Evolutionary conservation across 1,284 basidiomycete genomes (phyloP).

Genomic region (Pterula multifida): DNA sequence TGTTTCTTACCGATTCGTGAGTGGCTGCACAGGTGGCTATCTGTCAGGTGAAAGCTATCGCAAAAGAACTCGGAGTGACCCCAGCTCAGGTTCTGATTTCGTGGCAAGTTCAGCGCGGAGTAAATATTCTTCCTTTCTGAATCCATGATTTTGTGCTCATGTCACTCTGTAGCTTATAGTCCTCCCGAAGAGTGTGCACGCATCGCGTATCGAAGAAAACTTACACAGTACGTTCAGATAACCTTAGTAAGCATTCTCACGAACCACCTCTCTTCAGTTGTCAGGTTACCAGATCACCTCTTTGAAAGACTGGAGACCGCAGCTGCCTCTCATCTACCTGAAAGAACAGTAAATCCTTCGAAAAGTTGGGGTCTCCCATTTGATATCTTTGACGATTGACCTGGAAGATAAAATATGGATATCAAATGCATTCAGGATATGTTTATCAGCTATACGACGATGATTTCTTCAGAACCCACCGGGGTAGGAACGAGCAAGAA

Average conservation of each 20-base stretch:
- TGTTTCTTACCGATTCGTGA: no score
- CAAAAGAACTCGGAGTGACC: constrained; percentile 53
- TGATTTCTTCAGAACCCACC: no score
- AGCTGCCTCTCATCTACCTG: constrained; percentile 37
- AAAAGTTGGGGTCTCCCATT: constrained; percentile 46
- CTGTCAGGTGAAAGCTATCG: constrained; percentile 48
- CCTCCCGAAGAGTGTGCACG: constrained; percentile 71
- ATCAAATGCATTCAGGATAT: no score
- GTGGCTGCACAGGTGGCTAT: no score
- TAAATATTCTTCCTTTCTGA: constrained; percentile 21
- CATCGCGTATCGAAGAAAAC: constrained; percentile 64
- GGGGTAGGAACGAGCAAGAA: no score
- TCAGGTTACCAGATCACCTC: constrained; percentile 36
- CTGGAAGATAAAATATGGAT: no score
- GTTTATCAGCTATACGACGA: no score
- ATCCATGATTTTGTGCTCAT: not conserved
- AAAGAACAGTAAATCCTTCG: constrained; percentile 52
- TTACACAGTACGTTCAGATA: constrained; percentile 31
- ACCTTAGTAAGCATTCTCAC: constrained; percentile 1
- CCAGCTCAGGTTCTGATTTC: constrained; percentile 73
- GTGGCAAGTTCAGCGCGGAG: constrained; percentile 73
- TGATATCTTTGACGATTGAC: constrained; percentile 41
- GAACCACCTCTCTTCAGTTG: constrained; percentile 23
- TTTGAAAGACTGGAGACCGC: constrained; percentile 51
- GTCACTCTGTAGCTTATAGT: constrained; percentile 40